A percentile compares a stretch with the other conserved stretches of the same genome.
These are phyloP conservation scores for Chaetomium fimeti DNA, from an alignment of 495 filamentous ascomycete species.

Conservation along the genomic window DNA sequence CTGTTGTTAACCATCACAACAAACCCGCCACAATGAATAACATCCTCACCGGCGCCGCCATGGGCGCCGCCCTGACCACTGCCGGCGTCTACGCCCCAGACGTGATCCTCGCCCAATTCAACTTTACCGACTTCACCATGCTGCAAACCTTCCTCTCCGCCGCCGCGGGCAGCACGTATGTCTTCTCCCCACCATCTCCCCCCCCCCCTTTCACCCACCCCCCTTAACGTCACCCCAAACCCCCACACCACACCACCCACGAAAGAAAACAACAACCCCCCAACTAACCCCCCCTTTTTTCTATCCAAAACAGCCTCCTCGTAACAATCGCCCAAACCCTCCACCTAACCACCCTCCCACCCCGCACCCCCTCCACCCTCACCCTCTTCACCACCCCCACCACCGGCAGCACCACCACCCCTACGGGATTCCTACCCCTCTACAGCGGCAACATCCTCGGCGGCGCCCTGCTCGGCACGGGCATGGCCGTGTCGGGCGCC, in stretches of 20 bases:
- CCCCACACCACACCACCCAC: neutral
- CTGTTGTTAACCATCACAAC: neutral
- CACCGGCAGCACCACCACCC: too few relatives aligned
- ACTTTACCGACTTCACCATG: slow-evolving; percentile 57
- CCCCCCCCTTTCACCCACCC: neutral
- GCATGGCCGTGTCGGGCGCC: slow-evolving; percentile 56
- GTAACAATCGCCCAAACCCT: slow-evolving; percentile 37
- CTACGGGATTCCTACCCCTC: slow-evolving; percentile 27
- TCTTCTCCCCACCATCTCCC: slow-evolving; percentile 3
- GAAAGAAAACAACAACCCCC: neutral
- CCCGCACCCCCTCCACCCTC: slow-evolving; percentile 41
- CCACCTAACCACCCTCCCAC: slow-evolving; percentile 35
- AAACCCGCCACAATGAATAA: slow-evolving; percentile 27
- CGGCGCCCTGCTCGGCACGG: slow-evolving; percentile 52
- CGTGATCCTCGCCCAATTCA: slow-evolving; percentile 55
- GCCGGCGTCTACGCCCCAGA: slow-evolving; percentile 53
- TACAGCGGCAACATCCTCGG: slow-evolving; percentile 59
- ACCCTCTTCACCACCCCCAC: slow-evolving; percentile 21
- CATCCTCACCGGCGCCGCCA: slow-evolving; percentile 48
- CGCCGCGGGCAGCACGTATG: slow-evolving; percentile 55
- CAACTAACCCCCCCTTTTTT: neutral
- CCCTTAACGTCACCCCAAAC: neutral
- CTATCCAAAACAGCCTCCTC: slow-evolving; percentile 26
- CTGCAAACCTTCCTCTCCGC: slow-evolving; percentile 56
- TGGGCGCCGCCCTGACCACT: slow-evolving; percentile 55